Evolutionary conservation across 2,329 filamentous ascomycete genomes (phyloP), one percentile per base, ranked within the genome.

Genomic region (Boeremia lycopersici): DNA sequence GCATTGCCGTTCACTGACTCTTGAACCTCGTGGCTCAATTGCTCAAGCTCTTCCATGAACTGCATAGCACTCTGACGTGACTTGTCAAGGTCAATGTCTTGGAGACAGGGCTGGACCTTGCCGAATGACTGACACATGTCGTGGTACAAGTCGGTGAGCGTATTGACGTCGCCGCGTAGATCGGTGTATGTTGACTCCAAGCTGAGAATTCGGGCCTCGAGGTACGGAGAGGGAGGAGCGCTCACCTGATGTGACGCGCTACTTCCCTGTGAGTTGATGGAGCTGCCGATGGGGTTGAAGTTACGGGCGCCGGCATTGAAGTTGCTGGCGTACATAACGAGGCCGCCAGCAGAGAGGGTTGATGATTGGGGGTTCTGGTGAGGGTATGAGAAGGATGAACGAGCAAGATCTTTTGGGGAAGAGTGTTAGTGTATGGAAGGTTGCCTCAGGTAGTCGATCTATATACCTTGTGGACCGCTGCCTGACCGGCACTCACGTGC

Each of bases 121-220:
- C 69, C 63, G 23, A 73, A 51, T 2, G 64, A 64, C 11, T 41
- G 48, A 17, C 52, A 53, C 30, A 73, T 58, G 6, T 33, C 39
- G 29, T 65, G 60, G 35, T 40, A 59, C 2, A 62, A 8, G 12
- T 61, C 56, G 17, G 57, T 61, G 13, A 71, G 56, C 19, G 28
- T 30, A 9, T 58, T 43, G 25, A 70, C 26, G 7, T 70, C 61
- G 8, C 30, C 41, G 4, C 55, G 58, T 13, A 70, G 33, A 31
- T 30, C 53, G 11, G 6, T 33, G 33, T 67, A 59, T 30, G 53
- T 56, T 11, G 56, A 46, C 46, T 69, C 61, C 11, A 71, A 42
- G 28, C 50, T 61, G 34, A 61, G 23, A 38, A 65, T 17, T 6
- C 60, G 59, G 19, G 58, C 50, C 41, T 65, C 64, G 11, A 70